Percentiles rank a stretch among this genome's conserved stretches.
Evolutionary conservation across 169 alveolate genomes (phyloP).

Genomic region (Plasmodium inui): DNA sequence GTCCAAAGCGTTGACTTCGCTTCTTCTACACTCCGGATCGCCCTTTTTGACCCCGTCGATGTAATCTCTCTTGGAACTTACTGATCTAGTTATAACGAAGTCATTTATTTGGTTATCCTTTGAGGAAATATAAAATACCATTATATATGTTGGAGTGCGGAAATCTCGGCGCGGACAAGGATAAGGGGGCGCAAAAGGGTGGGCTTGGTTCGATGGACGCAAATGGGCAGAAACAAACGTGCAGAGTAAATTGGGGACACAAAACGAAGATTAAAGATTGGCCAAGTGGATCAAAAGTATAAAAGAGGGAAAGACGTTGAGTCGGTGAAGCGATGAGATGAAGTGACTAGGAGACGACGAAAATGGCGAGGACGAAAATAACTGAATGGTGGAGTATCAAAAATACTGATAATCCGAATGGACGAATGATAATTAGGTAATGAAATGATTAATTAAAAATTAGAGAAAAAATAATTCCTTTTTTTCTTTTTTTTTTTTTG

Average conservation of each 20-base stretch:
- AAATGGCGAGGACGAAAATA: neutral
- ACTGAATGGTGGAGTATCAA: neutral
- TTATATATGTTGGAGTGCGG: slow-evolving; percentile 1
- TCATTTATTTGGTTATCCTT: slow-evolving; percentile 10
- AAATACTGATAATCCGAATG: neutral
- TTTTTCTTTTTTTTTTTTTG: neutral
- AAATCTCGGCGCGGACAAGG: neutral
- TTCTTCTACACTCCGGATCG: neutral
- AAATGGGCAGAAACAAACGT: neutral
- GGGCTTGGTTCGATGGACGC: neutral
- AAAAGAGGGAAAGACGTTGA: neutral
- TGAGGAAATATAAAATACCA: slow-evolving; percentile 27
- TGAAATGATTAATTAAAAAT: neutral
- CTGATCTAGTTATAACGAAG: slow-evolving; percentile 38
- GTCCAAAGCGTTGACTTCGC: neutral
- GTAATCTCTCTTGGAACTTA: slow-evolving; percentile 41
- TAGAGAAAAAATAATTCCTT: neutral
- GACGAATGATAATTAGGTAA: neutral
- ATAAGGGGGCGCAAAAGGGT: neutral
- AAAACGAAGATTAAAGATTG: neutral
- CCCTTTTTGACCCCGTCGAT: neutral
- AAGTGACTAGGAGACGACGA: neutral
- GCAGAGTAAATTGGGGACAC: neutral
- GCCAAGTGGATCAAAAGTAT: neutral
- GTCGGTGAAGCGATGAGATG: neutral